Percentiles rank a stretch among this genome's conserved stretches.
Evolutionary conservation across 1,284 basidiomycete species (phyloP).

Genomic region (Moniliella sp.): DNA sequence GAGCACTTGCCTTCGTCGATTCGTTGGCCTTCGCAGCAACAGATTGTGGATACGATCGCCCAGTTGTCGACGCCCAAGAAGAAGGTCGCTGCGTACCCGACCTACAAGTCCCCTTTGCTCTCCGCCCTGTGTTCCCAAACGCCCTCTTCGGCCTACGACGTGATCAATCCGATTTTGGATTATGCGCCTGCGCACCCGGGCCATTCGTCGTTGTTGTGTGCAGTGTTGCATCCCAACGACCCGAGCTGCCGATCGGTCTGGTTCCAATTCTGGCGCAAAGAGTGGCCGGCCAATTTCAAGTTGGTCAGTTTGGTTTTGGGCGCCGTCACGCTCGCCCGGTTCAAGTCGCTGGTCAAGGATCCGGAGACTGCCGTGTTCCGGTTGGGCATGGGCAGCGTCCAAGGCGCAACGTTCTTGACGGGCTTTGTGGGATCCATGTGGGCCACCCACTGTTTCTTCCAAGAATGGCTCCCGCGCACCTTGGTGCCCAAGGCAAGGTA

Average conservation of each 20-base stretch:
- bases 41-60: slow-evolving; percentile 16
- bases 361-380: slow-evolving; percentile 20
- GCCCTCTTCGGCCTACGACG: slow-evolving; percentile 5
- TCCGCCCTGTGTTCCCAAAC: slow-evolving; percentile 8
- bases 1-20: slow-evolving; percentile 11
- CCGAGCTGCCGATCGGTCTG: slow-evolving; percentile 14
- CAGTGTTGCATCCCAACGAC: slow-evolving; percentile 17
- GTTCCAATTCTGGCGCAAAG: slow-evolving; percentile 8
- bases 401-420: slow-evolving; percentile 23
- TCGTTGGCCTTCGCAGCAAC: slow-evolving; percentile 12
- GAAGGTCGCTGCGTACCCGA: slow-evolving; percentile 11
- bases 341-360: slow-evolving; percentile 10
- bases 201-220: slow-evolving; percentile 15
- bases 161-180: slow-evolving; percentile 21
- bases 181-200: slow-evolving; percentile 20
- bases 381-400: slow-evolving; percentile 10
- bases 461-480: slow-evolving; percentile 17
- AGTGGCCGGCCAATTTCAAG: slow-evolving; percentile 15
- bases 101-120: slow-evolving; percentile 19
- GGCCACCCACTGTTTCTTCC: slow-evolving; percentile 19
- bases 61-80: slow-evolving; percentile 9
- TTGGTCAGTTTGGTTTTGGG: slow-evolving; percentile 15
- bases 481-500: slow-evolving; percentile 10
- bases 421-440: slow-evolving; percentile 19
- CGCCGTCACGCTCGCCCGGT: slow-evolving; percentile 4